These are phyloP conservation scores for Fraxinus sp. DNA, from an alignment of 305 asterid genomes.

Conservation along the genomic window DNA sequence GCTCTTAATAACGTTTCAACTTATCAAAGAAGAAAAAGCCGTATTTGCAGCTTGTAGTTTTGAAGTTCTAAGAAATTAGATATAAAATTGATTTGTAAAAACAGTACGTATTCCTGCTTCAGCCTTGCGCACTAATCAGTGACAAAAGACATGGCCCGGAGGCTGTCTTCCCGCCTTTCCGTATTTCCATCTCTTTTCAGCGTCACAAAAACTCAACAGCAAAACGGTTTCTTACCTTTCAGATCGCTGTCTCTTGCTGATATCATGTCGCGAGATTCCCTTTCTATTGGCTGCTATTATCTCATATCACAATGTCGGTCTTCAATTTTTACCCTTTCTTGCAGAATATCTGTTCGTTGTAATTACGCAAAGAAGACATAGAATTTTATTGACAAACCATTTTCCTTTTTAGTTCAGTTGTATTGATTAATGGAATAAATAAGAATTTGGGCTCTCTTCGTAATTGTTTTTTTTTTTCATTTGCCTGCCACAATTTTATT, in stretches of 20 bases:
- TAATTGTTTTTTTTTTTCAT: neutral
- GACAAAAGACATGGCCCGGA: slow-evolving; percentile 38
- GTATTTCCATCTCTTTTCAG: slow-evolving; percentile 23
- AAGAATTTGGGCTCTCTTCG: neutral
- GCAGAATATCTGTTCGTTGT: slow-evolving; percentile 42
- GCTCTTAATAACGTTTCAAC: neutral
- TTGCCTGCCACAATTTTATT: neutral
- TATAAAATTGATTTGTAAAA: neutral
- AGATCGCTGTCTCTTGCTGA: slow-evolving; percentile 18
- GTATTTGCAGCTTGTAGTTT: neutral
- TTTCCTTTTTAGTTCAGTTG: neutral
- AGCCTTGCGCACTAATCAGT: neutral
- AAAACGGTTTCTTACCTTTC: slow-evolving; percentile 6
- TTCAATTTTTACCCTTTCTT: neutral
- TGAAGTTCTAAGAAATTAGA: neutral
- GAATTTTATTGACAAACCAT: neutral
- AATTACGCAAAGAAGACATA: slow-evolving; percentile 27
- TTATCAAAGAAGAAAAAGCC: neutral
- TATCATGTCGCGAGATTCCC: slow-evolving; percentile 10
- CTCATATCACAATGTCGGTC: slow-evolving; percentile 41
- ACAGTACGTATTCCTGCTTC: neutral
- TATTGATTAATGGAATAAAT: neutral
- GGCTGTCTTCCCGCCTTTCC: slow-evolving; percentile 43
- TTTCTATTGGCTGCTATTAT: neutral
- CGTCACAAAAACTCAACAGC: slow-evolving; percentile 28